Evolutionary conservation across 768 basidiomycete genomes (phyloP).

Genomic region (Agrocybe praecox): DNA sequence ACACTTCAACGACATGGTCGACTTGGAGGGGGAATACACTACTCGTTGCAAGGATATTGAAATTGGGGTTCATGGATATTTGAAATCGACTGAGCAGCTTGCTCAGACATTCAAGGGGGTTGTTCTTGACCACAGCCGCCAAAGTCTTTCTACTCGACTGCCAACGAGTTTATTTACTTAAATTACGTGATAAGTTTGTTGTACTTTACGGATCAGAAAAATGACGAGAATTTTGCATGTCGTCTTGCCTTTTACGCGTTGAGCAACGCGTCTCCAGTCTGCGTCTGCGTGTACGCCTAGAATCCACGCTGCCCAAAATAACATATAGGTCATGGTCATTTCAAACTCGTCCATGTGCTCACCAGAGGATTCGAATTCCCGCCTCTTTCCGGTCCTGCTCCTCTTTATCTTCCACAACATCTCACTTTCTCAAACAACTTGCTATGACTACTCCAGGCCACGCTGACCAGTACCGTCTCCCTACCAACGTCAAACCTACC

Average conservation of each 20-base stretch:
- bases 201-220: not conserved
- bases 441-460: slow-evolving; percentile 27
- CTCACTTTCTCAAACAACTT: slow-evolving; percentile 4
- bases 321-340: slow-evolving; percentile 7
- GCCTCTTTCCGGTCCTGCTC: slow-evolving; percentile 11
- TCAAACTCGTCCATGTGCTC: slow-evolving; percentile 21
- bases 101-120: slow-evolving; percentile 34
- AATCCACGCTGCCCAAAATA: slow-evolving; percentile 8
- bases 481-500: slow-evolving; percentile 62
- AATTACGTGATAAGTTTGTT: not conserved
- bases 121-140: slow-evolving; percentile 51
- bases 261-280: slow-evolving; percentile 15
- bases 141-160: slow-evolving; percentile 50
- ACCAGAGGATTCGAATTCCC: slow-evolving; percentile 12
- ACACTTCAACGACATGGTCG: slow-evolving; percentile 56
- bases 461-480: slow-evolving; percentile 58
- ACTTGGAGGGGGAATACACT: slow-evolving; percentile 57
- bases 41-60: slow-evolving; percentile 40
- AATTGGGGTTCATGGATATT: slow-evolving; percentile 42
- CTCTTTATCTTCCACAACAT: slow-evolving; percentile 16
- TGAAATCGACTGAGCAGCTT: slow-evolving; percentile 39
- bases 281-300: not conserved
- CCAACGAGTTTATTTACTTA: slow-evolving; percentile 49
- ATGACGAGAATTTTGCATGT: slow-evolving; percentile 14
- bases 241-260: slow-evolving; percentile 17